phyloP scores from a whole-genome alignment of 2,329 filamentous ascomycete genomes.

The Zasmidium citrigriseum region DNA sequence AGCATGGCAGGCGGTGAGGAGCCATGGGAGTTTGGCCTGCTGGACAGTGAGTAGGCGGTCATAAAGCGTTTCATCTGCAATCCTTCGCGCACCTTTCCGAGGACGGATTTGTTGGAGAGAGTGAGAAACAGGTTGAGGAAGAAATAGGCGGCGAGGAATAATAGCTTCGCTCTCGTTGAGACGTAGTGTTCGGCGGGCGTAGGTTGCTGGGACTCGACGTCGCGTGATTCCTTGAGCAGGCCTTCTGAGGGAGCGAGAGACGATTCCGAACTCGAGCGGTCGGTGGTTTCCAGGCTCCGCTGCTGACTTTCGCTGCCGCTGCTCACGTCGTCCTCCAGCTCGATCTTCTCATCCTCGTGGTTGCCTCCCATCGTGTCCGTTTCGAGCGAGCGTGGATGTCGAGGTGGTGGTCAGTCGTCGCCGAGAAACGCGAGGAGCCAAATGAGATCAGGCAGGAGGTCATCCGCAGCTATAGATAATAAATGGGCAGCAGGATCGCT shows the following conservation, averaged over 20 bases:
- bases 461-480: too few species aligned
- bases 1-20: conserved; percentile 61
- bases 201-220: conserved; percentile 21
- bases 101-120: conserved; percentile 61
- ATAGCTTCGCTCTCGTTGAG: conserved; percentile 23
- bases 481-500: neutral
- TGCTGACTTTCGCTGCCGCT: neutral
- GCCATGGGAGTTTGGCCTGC: conserved; percentile 62
- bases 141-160: conserved; percentile 47
- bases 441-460: neutral
- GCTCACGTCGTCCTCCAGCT: neutral
- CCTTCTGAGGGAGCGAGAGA: neutral
- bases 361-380: neutral
- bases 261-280: conserved; percentile 47
- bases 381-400: neutral
- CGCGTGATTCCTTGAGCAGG: conserved; percentile 45
- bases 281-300: neutral
- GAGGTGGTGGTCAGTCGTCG: neutral
- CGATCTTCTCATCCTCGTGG: neutral
- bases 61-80: neutral
- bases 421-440: neutral
- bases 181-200: conserved; percentile 24
- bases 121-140: conserved; percentile 54
- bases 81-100: conserved; percentile 43
- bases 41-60: conserved; percentile 7